Base-by-base conservation (phyloP, 257 asterid species). In the Fraxinus quadrangulata region DNA sequence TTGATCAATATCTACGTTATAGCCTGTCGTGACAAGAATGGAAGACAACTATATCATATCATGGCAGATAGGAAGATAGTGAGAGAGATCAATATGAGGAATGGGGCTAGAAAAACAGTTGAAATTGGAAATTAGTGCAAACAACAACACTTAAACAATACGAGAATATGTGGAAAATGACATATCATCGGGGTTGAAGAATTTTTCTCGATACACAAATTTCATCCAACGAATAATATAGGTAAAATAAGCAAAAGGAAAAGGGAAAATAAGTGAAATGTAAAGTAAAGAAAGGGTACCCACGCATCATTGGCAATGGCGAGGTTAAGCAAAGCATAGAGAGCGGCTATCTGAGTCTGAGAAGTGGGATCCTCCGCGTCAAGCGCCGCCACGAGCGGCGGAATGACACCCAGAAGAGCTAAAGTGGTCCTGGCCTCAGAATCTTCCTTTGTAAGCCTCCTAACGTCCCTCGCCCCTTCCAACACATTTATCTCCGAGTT, bases 321-420 rank as follows among this genome's bases (percentile, higher is more conserved):
- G 65, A 92, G 92, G 78, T 94, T 94, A 75, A 94, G 95, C 77
- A 94, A 63, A 47, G 97, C 98, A 80, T 94, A 94, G 26, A 94
- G 96, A 51, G 97, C 90, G 33, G 91, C 88, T 82, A 89, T 86
- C 84, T 86, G 96, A 68, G 89, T 71, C 17, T 69, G 81, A n/a
- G 77, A 84, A 6, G 84, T 26, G 47, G 82, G 84, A 85, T 90
- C 96, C 76, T 28, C 72, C 21, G 83, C 80, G 79, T 89, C 92
- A 33, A 94, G 89, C 85, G 92, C 72, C 21, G 89, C 85, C 6
- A 94, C 90, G 6, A 94, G 92, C 34, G 98, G 98, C n/a, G 98
- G 98, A 74, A 92, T 90, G 59, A 91, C 96, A 45, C 98, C 98
- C 49, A 94, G 90, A 69, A 90, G 84, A 6, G 96, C 95, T 16